phyloP scores from a whole-genome alignment of 2,329 filamentous ascomycete species.

The Parastagonospora nodorum region DNA sequence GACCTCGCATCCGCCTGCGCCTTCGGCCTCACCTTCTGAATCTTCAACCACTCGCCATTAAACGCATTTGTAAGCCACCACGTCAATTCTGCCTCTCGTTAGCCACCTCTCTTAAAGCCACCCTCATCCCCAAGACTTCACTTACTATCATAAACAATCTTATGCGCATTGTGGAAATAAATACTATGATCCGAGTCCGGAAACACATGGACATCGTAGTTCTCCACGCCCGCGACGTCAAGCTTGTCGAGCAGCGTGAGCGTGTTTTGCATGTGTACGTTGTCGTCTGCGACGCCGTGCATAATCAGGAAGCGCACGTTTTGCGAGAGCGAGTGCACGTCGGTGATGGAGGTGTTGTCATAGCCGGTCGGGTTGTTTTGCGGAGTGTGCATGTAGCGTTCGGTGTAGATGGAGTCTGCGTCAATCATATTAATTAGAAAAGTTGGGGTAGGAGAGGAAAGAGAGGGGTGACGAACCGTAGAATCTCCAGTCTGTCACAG shows the following conservation, averaged over 20 bases:
- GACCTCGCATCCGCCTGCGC: conserved; percentile 29
- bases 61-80: conserved; percentile 98
- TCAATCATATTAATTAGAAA: conserved; percentile 8
- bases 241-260: conserved; percentile 84
- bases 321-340: conserved; percentile 72
- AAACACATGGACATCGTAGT: conserved; percentile 96
- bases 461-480: conserved; percentile 62
- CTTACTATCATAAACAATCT: conserved; percentile 91
- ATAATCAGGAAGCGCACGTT: conserved; percentile 92
- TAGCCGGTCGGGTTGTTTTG: conserved; percentile 82
- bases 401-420: conserved; percentile 85
- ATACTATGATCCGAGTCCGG: conserved; percentile 96
- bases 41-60: conserved; percentile 87
- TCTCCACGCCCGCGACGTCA: conserved; percentile 79
- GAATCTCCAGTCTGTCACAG: conserved; percentile 97
- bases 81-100: conserved; percentile 63
- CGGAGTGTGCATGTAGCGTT: conserved; percentile 96
- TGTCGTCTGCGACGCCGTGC: conserved; percentile 96
- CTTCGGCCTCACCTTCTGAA: conserved; percentile 57
- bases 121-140: conserved; percentile 24
- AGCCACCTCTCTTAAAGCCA: background rate
- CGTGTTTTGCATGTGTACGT: conserved; percentile 96
- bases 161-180: conserved; percentile 90
- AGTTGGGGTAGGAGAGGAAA: background rate
- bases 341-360: conserved; percentile 71